A percentile compares a stretch with the other conserved stretches of the same genome.
These are phyloP conservation scores for Chlorella sp. DNA, from an alignment of 139 green algal species.

Conservation along the genomic window DNA sequence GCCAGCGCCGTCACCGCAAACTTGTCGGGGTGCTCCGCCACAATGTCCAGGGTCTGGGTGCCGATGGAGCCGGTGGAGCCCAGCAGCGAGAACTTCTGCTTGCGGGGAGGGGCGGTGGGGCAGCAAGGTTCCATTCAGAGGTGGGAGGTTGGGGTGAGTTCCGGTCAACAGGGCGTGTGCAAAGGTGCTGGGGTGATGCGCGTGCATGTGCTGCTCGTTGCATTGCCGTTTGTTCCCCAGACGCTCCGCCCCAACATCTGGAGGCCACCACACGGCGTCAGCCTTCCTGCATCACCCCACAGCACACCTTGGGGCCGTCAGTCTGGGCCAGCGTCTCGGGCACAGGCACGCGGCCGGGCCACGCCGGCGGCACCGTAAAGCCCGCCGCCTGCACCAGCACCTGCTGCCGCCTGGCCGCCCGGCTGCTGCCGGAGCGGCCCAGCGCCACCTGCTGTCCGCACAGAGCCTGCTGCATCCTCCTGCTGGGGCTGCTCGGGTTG, in stretches of 20 bases:
- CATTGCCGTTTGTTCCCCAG: no score
- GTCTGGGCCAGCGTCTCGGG: slow-evolving; percentile 40
- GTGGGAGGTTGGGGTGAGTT: not conserved
- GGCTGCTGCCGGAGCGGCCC: not conserved
- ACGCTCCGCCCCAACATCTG: no score
- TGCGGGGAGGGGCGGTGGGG: not conserved
- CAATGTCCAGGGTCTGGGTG: slow-evolving; percentile 99
- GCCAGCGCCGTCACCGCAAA: slow-evolving; percentile 93
- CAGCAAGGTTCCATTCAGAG: not conserved
- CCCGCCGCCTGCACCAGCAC: slow-evolving; percentile 24
- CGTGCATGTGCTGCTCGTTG: no score
- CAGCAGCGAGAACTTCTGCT: slow-evolving; percentile 95
- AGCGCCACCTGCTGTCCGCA: slow-evolving; percentile 1
- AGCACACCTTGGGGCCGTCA: slow-evolving; percentile 47
- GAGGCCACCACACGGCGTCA: no score
- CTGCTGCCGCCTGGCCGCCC: not conserved
- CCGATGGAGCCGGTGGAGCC: slow-evolving; percentile 97
- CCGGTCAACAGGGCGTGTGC: no score
- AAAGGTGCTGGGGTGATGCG: no score
- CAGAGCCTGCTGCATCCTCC: slow-evolving; percentile 13
- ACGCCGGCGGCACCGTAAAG: slow-evolving; percentile 53
- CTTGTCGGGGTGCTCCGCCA: slow-evolving; percentile 91
- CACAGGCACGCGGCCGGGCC: slow-evolving; percentile 59
- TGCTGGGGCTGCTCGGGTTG: not conserved
- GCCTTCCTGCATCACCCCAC: no score